phyloP scores from a whole-genome alignment of 257 asterid species.

The Jasminum sambac region DNA sequence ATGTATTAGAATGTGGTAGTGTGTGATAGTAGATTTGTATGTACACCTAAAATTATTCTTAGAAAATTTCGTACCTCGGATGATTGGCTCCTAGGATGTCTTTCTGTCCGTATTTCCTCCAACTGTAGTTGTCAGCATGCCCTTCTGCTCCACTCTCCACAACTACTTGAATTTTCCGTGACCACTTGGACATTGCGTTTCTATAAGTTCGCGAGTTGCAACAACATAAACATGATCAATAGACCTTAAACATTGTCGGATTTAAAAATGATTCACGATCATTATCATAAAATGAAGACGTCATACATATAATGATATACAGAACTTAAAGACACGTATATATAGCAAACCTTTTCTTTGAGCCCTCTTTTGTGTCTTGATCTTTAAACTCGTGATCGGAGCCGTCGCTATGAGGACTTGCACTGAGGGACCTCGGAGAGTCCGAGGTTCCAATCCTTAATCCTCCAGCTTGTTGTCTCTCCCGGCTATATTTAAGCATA shows the following conservation, averaged over 20 bases:
- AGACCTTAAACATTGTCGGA: background rate
- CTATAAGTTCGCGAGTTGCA: background rate
- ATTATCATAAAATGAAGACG: too few relatives aligned
- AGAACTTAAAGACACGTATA: too few relatives aligned
- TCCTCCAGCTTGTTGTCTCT: background rate
- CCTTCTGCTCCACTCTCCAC: background rate
- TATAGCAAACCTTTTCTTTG: background rate
- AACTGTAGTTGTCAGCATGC: constrained; percentile 6
- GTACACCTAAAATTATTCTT: too few relatives aligned
- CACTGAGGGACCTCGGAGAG: background rate
- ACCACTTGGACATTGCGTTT: background rate
- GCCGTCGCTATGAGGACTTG: background rate
- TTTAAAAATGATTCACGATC: too few relatives aligned
- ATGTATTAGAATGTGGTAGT: too few relatives aligned
- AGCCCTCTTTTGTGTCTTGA: background rate
- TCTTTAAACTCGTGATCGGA: constrained; percentile 9
- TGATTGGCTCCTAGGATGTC: constrained; percentile 3
- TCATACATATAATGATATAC: background rate
- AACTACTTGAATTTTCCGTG: background rate
- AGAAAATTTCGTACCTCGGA: constrained; percentile 3
- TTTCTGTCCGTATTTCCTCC: constrained; percentile 19
- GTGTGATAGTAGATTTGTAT: too few relatives aligned
- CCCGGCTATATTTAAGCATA: background rate
- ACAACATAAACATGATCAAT: background rate
- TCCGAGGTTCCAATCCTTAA: background rate